These are phyloP conservation scores for Cunninghamia lanceolata DNA, from an alignment of 75 land plant species.

Conservation along the genomic window DNA sequence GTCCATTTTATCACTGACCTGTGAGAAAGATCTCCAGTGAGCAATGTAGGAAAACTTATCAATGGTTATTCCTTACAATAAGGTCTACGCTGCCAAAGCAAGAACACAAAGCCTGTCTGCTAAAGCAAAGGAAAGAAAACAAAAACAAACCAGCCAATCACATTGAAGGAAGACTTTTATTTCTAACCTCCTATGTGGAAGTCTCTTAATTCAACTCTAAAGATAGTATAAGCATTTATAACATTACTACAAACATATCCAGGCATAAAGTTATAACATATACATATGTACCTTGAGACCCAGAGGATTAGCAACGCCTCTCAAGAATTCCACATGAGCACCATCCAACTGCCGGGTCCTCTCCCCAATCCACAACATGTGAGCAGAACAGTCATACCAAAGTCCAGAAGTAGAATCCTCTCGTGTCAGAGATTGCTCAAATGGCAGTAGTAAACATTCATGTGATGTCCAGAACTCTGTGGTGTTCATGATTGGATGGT, in stretches of 20 bases:
- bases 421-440: conserved; percentile 72
- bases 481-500: conserved; percentile 72
- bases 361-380: conserved; percentile 75
- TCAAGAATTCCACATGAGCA: conserved; percentile 68
- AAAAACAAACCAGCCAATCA: background rate
- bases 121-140: background rate
- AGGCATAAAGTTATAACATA: background rate
- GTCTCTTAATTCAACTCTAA: background rate
- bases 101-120: background rate
- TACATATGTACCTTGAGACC: conserved; percentile 53
- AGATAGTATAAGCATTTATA: background rate
- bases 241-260: background rate
- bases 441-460: conserved; percentile 76
- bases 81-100: background rate
- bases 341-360: conserved; percentile 76
- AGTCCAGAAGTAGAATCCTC: conserved; percentile 69
- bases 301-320: conserved; percentile 70
- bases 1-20: conserved; percentile 81
- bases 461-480: conserved; percentile 82
- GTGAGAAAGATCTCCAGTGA: background rate
- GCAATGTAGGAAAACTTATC: background rate
- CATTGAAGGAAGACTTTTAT: background rate
- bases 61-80: background rate
- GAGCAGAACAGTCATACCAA: conserved; percentile 80
- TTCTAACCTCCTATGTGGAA: background rate